Percentiles rank a stretch among this genome's conserved stretches.
These are phyloP conservation scores for Podospora pseudoanserina DNA, from an alignment of 495 filamentous ascomycete genomes.

Conservation along the genomic window DNA sequence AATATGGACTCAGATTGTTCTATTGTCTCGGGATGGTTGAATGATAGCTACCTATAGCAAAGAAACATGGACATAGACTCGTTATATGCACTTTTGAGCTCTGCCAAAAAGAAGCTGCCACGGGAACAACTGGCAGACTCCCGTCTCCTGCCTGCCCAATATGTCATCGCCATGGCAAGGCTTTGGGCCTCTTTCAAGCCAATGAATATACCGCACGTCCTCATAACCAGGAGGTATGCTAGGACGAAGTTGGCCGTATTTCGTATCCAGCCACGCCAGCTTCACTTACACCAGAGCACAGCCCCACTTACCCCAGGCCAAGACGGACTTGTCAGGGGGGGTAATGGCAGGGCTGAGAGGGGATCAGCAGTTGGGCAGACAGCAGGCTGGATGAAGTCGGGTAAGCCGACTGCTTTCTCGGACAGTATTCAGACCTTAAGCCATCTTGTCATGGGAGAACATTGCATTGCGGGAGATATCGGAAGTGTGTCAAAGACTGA, in stretches of 20 bases:
- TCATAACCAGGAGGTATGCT: neutral
- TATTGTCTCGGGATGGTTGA: no score
- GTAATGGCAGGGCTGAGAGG: neutral
- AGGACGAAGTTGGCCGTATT: neutral
- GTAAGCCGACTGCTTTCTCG: neutral
- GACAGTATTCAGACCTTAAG: neutral
- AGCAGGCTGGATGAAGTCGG: neutral
- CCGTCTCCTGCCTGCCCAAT: neutral
- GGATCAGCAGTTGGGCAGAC: neutral
- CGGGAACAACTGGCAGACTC: neutral
- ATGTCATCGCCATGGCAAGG: neutral
- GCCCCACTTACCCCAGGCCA: neutral
- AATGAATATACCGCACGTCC: neutral
- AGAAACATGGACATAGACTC: no score
- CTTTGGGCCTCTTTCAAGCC: neutral
- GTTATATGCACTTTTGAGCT: neutral
- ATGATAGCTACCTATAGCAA: no score
- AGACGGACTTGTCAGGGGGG: neutral
- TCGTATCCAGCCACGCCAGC: neutral
- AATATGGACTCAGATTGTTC: no score
- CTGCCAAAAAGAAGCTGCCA: neutral
- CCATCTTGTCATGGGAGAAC: neutral
- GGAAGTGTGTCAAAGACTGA: neutral
- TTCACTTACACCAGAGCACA: neutral
- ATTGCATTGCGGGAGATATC: neutral